Evolutionary conservation across 2,329 filamentous ascomycete genomes (phyloP).

Genomic region (Colletotrichum sp.): DNA sequence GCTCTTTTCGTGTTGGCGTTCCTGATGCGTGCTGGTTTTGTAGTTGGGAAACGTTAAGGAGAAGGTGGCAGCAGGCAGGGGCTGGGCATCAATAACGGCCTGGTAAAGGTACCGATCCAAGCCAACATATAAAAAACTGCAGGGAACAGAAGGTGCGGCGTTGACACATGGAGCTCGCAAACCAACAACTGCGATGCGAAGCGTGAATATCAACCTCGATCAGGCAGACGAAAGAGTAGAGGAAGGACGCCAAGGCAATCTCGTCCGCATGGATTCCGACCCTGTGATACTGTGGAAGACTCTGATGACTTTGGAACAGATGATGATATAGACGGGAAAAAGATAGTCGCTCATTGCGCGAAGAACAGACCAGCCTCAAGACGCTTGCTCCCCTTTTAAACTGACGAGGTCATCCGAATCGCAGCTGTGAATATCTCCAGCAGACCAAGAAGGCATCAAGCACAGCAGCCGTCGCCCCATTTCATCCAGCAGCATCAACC

Average conservation of each 20-base stretch:
- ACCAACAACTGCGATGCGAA: accelerated
- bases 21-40: background rate
- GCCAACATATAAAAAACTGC: no score
- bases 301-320: background rate
- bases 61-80: no score
- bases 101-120: no score
- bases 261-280: background rate
- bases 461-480: no score
- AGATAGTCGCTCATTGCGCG: background rate
- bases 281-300: background rate
- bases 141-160: background rate
- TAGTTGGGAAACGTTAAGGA: no score
- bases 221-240: background rate
- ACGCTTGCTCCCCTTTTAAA: background rate
- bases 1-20: background rate
- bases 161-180: background rate
- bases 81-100: no score
- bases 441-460: no score
- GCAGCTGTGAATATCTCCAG: background rate
- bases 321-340: background rate
- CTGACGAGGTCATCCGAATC: background rate
- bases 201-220: background rate
- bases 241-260: background rate
- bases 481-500: background rate
- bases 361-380: background rate